Percentiles rank a stretch among this genome's conserved stretches.
Evolutionary conservation across 2,329 filamentous ascomycete genomes (phyloP).

Genomic region (Sporothrix luriei): DNA sequence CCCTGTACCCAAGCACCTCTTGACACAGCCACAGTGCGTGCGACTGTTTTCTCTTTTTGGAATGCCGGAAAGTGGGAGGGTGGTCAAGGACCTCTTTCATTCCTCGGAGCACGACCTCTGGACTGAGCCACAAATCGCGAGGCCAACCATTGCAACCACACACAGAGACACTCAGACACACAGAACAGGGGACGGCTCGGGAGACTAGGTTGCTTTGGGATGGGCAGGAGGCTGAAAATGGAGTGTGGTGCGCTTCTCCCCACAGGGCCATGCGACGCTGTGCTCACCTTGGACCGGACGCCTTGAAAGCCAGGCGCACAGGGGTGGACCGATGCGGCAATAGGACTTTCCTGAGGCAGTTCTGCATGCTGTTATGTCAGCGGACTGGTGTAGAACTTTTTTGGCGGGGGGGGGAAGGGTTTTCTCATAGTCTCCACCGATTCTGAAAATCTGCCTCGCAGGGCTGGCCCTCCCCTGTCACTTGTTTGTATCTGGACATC

Average conservation of each 20-base stretch:
- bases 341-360: conserved; percentile 6
- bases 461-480: conserved; percentile 23
- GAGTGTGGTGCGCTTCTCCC: neutral
- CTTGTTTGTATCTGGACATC: conserved; percentile 6
- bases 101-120: neutral
- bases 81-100: neutral
- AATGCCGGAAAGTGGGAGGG: no score
- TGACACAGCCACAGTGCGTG: conserved; percentile 3
- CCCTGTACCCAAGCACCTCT: neutral
- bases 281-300: neutral
- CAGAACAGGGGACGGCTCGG: neutral
- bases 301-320: conserved; percentile 1
- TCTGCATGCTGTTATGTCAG: conserved; percentile 18
- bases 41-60: neutral
- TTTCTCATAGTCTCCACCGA: neutral
- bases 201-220: conserved; percentile 8
- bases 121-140: neutral
- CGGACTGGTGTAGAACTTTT: neutral
- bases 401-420: no score
- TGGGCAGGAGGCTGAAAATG: neutral
- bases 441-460: conserved; percentile 30
- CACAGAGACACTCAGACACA: no score
- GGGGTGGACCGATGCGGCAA: neutral
- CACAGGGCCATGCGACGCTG: neutral
- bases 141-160: conserved; percentile 9